Evolutionary conservation across 139 green algal genomes (phyloP), one percentile per base, ranked within the genome.

Genomic region (Monoraphidium neglectum): DNA sequence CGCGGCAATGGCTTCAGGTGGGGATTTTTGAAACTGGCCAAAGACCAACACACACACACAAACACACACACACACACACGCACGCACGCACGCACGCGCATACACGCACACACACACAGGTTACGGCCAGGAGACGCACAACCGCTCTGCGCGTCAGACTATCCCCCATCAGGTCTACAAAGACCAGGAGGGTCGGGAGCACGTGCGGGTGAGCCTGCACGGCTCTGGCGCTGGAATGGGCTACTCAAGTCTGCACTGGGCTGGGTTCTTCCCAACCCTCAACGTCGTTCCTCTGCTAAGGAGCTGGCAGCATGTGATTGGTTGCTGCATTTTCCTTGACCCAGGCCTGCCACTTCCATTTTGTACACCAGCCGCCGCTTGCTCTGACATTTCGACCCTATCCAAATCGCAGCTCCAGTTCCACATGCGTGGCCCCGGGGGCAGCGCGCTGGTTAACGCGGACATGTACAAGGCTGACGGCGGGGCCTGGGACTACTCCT

Each of bases 161-260:
- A 96, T 98, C 40, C 93, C 92, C 1, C 90, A 99, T 81, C 82
- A 90, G 59, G 84, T 93, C 36, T 98, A 95, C 84, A 95, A 87
- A 66, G 94, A 98, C 69, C 67, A 67, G 16, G 84, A 90, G 49
- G 95, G 95, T 1, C 78, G 82, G 16, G 91, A 98, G 82, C 95
- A 97, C 63, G 79, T 96, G 43, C 89, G 93, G 87, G 93, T 96
- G 53, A 70, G 82, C 49, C 33, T 15, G 62, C 16, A 38, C 32
- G 1, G 18, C 30, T 71, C 24, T 68, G 47, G 33, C 33, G 18
- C 28, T 33, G 28, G 24, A n/a, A 6, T 67, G 51, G 21, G 69
- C 30, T 37, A 54, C 21, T 24, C 15, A 24, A 21, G 8, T 32
- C 18, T 8, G 18, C 57, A 16, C 10, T 36, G 13, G 57, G 30